phyloP scores from a whole-genome alignment of 2,329 filamentous ascomycete genomes.

The Diaporthe sp. region DNA sequence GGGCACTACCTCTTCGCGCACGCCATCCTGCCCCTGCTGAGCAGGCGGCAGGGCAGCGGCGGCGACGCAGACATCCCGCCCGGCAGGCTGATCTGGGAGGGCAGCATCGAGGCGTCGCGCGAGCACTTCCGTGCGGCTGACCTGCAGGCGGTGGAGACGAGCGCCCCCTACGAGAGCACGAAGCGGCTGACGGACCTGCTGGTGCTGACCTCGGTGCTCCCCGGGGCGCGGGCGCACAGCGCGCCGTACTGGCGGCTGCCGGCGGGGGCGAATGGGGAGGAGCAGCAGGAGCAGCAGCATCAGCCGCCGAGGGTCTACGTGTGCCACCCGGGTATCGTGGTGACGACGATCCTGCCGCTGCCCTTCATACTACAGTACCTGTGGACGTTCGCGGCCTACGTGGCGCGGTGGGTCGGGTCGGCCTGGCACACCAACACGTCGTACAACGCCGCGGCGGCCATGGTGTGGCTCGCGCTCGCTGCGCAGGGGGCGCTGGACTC shows the following conservation, averaged over 20 bases:
- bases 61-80: conserved; percentile 53
- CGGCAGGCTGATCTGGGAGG: conserved; percentile 87
- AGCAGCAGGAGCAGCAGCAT: not conserved
- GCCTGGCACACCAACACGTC: conserved; percentile 87
- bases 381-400: conserved; percentile 76
- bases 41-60: conserved; percentile 51
- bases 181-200: conserved; percentile 91
- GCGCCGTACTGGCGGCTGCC: conserved; percentile 63
- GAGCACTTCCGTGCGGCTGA: conserved; percentile 74
- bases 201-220: conserved; percentile 78
- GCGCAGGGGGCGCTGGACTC: conserved; percentile 72
- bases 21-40: conserved; percentile 80
- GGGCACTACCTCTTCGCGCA: conserved; percentile 94
- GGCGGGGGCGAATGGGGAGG: not conserved
- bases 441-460: conserved; percentile 81
- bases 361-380: conserved; percentile 75
- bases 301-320: conserved; percentile 68
- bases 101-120: conserved; percentile 78
- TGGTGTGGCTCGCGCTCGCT: conserved; percentile 83
- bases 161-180: conserved; percentile 82
- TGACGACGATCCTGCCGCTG: conserved; percentile 84
- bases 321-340: conserved; percentile 88
- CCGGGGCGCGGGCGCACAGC: conserved; percentile 70
- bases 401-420: conserved; percentile 83
- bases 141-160: conserved; percentile 77